Base-by-base conservation (phyloP, 306 rosid genomes). In the Alnus glutinosa region DNA sequence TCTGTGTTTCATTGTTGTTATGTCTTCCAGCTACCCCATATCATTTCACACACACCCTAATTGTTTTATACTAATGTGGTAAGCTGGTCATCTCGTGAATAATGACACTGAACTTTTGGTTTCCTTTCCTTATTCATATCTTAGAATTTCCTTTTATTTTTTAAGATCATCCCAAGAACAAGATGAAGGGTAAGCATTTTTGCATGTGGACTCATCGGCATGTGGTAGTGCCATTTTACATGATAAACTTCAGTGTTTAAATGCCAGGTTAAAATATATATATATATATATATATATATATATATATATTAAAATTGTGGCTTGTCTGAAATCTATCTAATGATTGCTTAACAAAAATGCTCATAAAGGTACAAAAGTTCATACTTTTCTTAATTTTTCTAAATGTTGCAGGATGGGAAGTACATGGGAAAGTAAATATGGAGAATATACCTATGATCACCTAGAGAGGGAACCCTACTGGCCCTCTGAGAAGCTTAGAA, bases 401-500 rank as follows among this genome's bases (percentile, higher is more conserved):
- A 55, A 30, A 15, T 57, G 34, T 54, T 68, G 73, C 77, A 88
- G 91, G 74, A 88, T 85, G 91, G 91, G 83, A 47, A 83, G 86
- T 75, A 32, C 83, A 0, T 86, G 79, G 9, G 86, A 79, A 62
- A 72, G 78, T 10, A 67, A 59, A 73, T 88, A 85, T 64, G 91
- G 91, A 8, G 85, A 84, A 15, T 83, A 85, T 82, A 88, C 89
- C 66, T 88, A 88, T 46, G 81, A 83, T 78, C 80, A 51, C 62
- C 91, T 88, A 4, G 91, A 85, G 85, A 85, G 91, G 61, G 88
- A 88, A 55, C 82, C 80, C 52, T 88, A 88, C 30, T 88, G 91
- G 91, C 88, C 91, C 19, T 72, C 88, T 0, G 88, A 83, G 46
- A 88, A 83, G 42, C 86, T 88, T 18, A 82, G 89, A 42, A 85